Base-by-base conservation (phyloP, 2,329 filamentous ascomycete species). In the Sordariomycetes sp. region DNA sequence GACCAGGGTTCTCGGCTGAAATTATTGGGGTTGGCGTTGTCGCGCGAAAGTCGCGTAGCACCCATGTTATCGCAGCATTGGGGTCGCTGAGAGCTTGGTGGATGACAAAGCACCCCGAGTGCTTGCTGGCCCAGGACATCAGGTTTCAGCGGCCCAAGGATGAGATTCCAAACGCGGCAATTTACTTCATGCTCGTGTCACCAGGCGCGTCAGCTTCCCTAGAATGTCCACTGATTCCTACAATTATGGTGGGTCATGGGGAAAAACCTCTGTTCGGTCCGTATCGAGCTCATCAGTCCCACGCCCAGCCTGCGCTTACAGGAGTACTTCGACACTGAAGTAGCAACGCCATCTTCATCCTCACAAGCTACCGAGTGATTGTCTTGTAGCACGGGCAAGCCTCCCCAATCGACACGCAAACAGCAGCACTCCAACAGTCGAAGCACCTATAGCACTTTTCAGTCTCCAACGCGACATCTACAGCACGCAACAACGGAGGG, bases 21-120 rank as follows among this genome's bases (percentile, higher is more conserved):
- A 53, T 53, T 53, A 53, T 24, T 50, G 20, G 53, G 35, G 36
- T 56, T 56, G 54, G 54, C 28, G 54, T 50, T 51, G 54, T 56
- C 54, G 54, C 54, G 54, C 54, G 54, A 56, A 51, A 35, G 54
- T 56, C 54, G 54, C 54, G 54, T 56, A 39, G 51, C 53, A 50
- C 45, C 45, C 36, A 39, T 39, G 28, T 39, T 50, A 50, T 50
- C 45, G 45, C 45, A 50, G 45, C 45, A 50, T 50, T 50, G 45
- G n/a, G 24, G 22, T 24, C n/a, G 22, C 22, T 7, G 4, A 20
- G 45, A 50, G 45, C 45, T 24, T 2, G 6, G 8, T 50, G 45
- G n/a, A 50, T 50, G 45, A 50, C 45, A 24, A 50, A 50, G 20
- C 45, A 22, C 15, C 22, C 7, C 22, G 22, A 50, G 20, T 50